These are phyloP conservation scores for Neophaeococcomyces aloes DNA, from an alignment of 2,329 filamentous ascomycete genomes.

Conservation along the genomic window DNA sequence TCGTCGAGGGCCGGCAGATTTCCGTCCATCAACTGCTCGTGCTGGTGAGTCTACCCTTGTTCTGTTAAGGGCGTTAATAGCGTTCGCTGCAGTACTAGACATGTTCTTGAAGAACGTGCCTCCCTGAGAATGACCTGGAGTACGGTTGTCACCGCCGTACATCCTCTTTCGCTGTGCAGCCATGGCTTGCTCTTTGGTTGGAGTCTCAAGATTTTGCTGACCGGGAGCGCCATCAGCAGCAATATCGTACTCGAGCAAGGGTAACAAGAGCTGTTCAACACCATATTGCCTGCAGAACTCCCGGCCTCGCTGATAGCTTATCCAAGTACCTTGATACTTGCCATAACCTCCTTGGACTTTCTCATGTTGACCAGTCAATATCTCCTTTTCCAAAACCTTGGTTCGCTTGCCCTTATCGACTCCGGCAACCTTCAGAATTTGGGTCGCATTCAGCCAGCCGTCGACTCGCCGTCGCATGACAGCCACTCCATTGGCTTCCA, in stretches of 20 bases:
- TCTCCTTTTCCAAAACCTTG: slow-evolving; percentile 96
- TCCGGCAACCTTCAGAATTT: slow-evolving; percentile 93
- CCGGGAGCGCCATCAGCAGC: slow-evolving; percentile 46
- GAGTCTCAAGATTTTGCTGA: slow-evolving; percentile 74
- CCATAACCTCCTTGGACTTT: slow-evolving; percentile 98
- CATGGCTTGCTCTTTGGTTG: slow-evolving; percentile 98
- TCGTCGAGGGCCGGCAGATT: slow-evolving; percentile 59
- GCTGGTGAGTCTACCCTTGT: slow-evolving; percentile 85
- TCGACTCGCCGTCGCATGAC: slow-evolving; percentile 94
- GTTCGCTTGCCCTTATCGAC: slow-evolving; percentile 97
- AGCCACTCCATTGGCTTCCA: slow-evolving; percentile 86
- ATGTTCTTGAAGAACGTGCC: slow-evolving; percentile 98
- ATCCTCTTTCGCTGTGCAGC: slow-evolving; percentile 85
- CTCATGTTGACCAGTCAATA: slow-evolving; percentile 89
- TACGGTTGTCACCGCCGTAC: slow-evolving; percentile 68
- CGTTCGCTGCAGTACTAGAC: slow-evolving; percentile 81
- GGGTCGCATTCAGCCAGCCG: slow-evolving; percentile 94
- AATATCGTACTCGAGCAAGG: slow-evolving; percentile 41
- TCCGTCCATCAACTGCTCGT: slow-evolving; percentile 51
- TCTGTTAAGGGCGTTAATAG: slow-evolving; percentile 93
- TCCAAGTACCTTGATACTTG: slow-evolving; percentile 99
- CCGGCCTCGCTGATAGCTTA: slow-evolving; percentile 80
- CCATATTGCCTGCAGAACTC: slow-evolving; percentile 76
- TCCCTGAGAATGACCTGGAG: slow-evolving; percentile 51
- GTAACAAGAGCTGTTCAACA: slow-evolving; percentile 38